Base-by-base conservation (phyloP, 1,284 basidiomycete species). In the Marasmius tenuissimus region DNA sequence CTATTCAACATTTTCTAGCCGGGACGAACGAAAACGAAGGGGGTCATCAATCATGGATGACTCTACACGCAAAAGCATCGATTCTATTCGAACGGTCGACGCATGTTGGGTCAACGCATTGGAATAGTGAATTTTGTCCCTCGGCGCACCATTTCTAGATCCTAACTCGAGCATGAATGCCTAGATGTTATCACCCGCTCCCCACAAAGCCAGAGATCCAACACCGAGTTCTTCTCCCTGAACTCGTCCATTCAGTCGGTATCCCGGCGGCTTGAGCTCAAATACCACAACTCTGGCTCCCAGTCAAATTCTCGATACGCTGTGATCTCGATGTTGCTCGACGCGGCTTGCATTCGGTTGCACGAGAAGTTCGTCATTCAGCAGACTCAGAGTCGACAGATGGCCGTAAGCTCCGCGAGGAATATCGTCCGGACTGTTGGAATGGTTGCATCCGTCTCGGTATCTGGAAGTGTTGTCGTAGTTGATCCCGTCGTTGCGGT, bases 31-130 rank as follows among this genome's bases (percentile, higher is more conserved):
- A 37, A 27, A 27, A 27, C 27, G 27, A 27, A 27, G 27, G 27
- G 16, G 9, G 34, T 11, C 27, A n/a, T 22, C 14, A 40, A 12
- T 61, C 60, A 4, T 57, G 47, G 14, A 10, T 12, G 18, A 40
- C 60, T 18, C 39, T 58, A 4, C 34, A 57, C 12, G 60, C 49
- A 7, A 61, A 61, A 47, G 60, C 60, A 16, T 37, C 53, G 12
- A 57, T 52, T 20, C 47, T 56, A 38, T 61, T 56, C 37, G 60
- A 61, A 35, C 48, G 39, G 27, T 55, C 60, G 27, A 54, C 52
- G 9, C 52, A 54, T 11, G 3, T 54, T 5, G 52, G 52, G 33
- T 27, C 50, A 2, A 35, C 33, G 2, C 52, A 54, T 37, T 54
- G 52, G 52, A 38, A 38, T 14, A 54, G 34, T 37, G 38, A 34